A percentile compares a stretch with the other conserved stretches of the same genome.
Conservation (phyloP, 2,329 filamentous ascomycete species). For the Bipolaris sorokiniana region DNA sequence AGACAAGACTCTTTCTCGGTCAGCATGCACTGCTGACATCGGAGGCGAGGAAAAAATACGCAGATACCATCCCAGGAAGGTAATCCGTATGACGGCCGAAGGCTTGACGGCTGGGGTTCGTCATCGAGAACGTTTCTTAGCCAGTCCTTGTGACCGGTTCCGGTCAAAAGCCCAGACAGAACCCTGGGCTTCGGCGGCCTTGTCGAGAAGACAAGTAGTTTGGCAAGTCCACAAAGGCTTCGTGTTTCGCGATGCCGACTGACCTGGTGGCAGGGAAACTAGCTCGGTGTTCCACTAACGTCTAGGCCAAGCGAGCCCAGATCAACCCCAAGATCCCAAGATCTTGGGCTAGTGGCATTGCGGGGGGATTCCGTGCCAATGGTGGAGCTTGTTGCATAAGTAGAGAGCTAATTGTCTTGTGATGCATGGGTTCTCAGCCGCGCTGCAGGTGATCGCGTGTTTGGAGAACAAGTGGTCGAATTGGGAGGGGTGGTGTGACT, state of each 20-base stretch:
- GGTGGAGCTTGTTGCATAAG: slow-evolving; percentile 10
- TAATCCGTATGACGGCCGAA: slow-evolving; percentile 17
- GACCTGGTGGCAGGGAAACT: slow-evolving; percentile 15
- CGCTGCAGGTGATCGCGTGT: slow-evolving; percentile 2
- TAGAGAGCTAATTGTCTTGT: slow-evolving; percentile 15
- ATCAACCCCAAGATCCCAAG: slow-evolving; percentile 20
- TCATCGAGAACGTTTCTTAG: background rate
- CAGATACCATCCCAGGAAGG: slow-evolving; percentile 9
- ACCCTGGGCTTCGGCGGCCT: slow-evolving; percentile 21
- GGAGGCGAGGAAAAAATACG: background rate
- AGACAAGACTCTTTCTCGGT: background rate
- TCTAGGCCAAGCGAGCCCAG: slow-evolving; percentile 31
- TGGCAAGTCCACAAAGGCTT: slow-evolving; percentile 36
- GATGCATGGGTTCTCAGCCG: slow-evolving; percentile 14
- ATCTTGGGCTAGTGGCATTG: slow-evolving; percentile 20
- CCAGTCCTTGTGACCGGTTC: slow-evolving; percentile 19
- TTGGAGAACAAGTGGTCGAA: slow-evolving; percentile 7
- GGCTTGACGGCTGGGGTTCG: background rate
- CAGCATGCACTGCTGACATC: background rate
- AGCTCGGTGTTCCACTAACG: slow-evolving; percentile 17
- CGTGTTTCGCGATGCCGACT: slow-evolving; percentile 18
- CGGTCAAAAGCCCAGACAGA: slow-evolving; percentile 17
- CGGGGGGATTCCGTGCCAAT: slow-evolving; percentile 12
- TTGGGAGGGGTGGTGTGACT: slow-evolving; percentile 17
- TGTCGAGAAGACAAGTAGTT: slow-evolving; percentile 25